Percentiles rank a stretch among this genome's conserved stretches.
phyloP scores from a whole-genome alignment of 2,329 filamentous ascomycete species.

The Periconia sp. region DNA sequence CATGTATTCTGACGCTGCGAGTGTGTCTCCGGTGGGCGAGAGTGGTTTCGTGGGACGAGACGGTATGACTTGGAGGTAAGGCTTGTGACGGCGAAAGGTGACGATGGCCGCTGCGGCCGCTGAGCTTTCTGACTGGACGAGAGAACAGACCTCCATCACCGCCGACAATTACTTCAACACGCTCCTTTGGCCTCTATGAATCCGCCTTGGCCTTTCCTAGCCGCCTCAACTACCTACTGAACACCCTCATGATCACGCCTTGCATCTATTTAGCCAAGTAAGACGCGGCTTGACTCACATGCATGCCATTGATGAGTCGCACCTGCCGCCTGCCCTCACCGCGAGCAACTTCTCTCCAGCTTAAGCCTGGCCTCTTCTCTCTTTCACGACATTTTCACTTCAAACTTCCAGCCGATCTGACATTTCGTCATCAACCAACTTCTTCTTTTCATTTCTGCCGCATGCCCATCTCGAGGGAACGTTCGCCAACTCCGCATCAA shows the following conservation, averaged over 20 bases:
- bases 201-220: not conserved
- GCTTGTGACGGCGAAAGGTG: constrained; percentile 20
- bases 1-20: constrained; percentile 37
- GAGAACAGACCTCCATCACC: constrained; percentile 34
- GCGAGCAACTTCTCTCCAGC: constrained; percentile 27
- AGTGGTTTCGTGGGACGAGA: constrained; percentile 4
- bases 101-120: constrained; percentile 38
- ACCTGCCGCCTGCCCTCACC: constrained; percentile 35
- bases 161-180: constrained; percentile 11
- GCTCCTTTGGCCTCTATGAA: constrained; percentile 12
- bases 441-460: constrained; percentile 20
- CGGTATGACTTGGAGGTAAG: constrained; percentile 4
- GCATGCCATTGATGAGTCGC: constrained; percentile 38
- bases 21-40: constrained; percentile 7
- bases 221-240: not conserved
- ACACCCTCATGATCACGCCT: no score
- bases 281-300: constrained; percentile 28
- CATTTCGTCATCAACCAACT: not conserved
- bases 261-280: no score
- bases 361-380: constrained; percentile 29
- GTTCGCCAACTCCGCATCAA: constrained; percentile 25
- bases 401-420: not conserved
- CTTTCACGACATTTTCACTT: constrained; percentile 7
- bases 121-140: constrained; percentile 40
- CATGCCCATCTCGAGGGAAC: constrained; percentile 34